phyloP scores from a whole-genome alignment of 139 green algal species.

The Tetratostichococcus sp. region DNA sequence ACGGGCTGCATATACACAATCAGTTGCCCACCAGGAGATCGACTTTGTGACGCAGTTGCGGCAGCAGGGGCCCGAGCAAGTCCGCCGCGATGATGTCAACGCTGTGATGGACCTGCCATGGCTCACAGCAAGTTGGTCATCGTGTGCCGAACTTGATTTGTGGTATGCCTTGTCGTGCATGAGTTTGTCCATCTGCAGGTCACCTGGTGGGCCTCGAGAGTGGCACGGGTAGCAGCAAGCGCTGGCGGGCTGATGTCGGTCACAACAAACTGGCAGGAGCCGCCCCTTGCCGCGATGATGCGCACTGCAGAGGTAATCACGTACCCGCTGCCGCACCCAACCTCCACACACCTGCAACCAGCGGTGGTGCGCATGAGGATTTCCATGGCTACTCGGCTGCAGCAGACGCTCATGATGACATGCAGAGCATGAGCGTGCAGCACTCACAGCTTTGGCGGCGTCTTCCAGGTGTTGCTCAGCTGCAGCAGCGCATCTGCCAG shows the following conservation, averaged over 20 bases:
- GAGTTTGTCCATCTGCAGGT: background rate
- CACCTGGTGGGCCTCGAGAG: slow-evolving; percentile 47
- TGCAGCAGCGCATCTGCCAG: slow-evolving; percentile 58
- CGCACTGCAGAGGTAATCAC: slow-evolving; percentile 71
- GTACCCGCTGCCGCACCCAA: slow-evolving; percentile 84
- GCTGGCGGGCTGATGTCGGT: slow-evolving; percentile 64
- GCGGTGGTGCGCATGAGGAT: too few relatives aligned
- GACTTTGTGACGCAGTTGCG: background rate
- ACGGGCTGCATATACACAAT: too few relatives aligned
- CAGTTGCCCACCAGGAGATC: slow-evolving; percentile 26
- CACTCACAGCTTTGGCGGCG: background rate
- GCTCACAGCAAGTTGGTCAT: too few relatives aligned
- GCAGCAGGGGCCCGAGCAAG: background rate
- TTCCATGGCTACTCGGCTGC: too few relatives aligned
- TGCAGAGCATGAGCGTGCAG: background rate
- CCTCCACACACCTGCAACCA: slow-evolving; percentile 64
- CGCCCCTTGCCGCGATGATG: slow-evolving; percentile 29
- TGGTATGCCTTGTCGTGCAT: too few relatives aligned
- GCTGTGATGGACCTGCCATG: background rate
- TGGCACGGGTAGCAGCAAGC: slow-evolving; percentile 38
- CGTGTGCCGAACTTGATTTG: too few relatives aligned
- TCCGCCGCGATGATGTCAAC: slow-evolving; percentile 11
- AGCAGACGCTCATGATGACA: background rate
- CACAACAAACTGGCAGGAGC: slow-evolving; percentile 22
- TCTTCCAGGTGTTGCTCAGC: background rate